Percentiles rank a stretch among this genome's conserved stretches.
Conservation (phyloP, 2,329 filamentous ascomycete species). For the Alternaria arbusti region DNA sequence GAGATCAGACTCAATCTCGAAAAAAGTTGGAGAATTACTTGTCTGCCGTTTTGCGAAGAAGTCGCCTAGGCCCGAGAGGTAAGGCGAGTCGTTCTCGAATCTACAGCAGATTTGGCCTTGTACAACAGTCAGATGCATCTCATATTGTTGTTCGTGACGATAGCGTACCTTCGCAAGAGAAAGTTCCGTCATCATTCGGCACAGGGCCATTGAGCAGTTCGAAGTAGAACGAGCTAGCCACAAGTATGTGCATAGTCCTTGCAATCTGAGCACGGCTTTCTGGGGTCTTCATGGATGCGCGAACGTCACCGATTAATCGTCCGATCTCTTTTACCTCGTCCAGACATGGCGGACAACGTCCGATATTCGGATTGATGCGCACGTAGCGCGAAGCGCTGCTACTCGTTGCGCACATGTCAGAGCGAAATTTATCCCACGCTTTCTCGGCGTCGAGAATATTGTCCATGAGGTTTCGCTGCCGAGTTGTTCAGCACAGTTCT, state of each 20-base stretch:
- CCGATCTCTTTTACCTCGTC: conserved; percentile 10
- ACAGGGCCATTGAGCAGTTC: background rate
- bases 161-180: background rate
- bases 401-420: background rate
- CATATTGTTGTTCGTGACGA: background rate
- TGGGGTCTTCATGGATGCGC: background rate
- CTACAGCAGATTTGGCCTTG: conserved; percentile 20
- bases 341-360: conserved; percentile 5
- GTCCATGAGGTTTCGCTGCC: background rate
- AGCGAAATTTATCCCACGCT: background rate
- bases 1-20: background rate
- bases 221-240: conserved; percentile 29
- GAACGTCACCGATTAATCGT: conserved; percentile 1
- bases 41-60: background rate
- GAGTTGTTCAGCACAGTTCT: background rate
- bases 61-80: background rate
- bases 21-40: background rate
- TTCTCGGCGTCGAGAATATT: conserved; percentile 3
- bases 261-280: conserved; percentile 8
- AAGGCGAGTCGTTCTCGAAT: conserved; percentile 3
- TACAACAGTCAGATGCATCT: background rate
- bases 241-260: conserved; percentile 12
- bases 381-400: conserved; percentile 3
- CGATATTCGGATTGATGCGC: conserved; percentile 15
- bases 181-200: background rate